phyloP scores from a whole-genome alignment of 1,139 yeast genomes.

The Yamadazyma dushanensis region DNA sequence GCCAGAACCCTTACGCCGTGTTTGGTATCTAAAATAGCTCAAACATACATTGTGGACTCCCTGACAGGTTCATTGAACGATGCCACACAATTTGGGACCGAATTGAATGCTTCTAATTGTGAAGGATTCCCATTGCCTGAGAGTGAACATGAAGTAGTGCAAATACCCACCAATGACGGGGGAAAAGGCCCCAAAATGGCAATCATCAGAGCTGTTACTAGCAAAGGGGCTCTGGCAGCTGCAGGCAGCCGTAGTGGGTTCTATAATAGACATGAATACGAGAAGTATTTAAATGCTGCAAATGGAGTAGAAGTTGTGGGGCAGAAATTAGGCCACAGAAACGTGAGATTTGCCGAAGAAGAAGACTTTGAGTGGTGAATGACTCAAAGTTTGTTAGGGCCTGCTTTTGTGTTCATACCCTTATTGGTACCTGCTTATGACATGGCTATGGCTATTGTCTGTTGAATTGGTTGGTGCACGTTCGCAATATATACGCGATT shows the following conservation, averaged over 20 bases:
- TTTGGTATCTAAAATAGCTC: conserved; percentile 34
- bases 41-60: conserved; percentile 62
- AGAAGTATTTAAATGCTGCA: conserved; percentile 19
- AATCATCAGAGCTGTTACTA: conserved; percentile 48
- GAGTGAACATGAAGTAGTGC: conserved; percentile 58
- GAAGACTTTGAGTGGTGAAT: conserved; percentile 35
- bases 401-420: too few species aligned
- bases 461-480: neutral
- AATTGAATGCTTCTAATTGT: conserved; percentile 62
- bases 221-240: conserved; percentile 14
- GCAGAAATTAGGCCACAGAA: neutral
- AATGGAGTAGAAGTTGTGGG: conserved; percentile 19
- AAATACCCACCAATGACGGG: conserved; percentile 57
- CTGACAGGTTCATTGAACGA: conserved; percentile 66
- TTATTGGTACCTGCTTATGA: too few species aligned
- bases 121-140: conserved; percentile 68
- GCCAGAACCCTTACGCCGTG: conserved; percentile 37
- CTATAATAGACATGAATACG: conserved; percentile 31
- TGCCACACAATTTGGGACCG: conserved; percentile 77
- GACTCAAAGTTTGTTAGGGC: too few species aligned
- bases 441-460: too few species aligned
- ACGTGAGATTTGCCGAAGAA: conserved; percentile 46
- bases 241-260: conserved; percentile 18
- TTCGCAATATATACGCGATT: neutral
- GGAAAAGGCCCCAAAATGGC: conserved; percentile 47